Evolutionary conservation across 805 yeast genomes (phyloP), one percentile per base, ranked within the genome.

Genomic region (Yamadazyma scolyti): DNA sequence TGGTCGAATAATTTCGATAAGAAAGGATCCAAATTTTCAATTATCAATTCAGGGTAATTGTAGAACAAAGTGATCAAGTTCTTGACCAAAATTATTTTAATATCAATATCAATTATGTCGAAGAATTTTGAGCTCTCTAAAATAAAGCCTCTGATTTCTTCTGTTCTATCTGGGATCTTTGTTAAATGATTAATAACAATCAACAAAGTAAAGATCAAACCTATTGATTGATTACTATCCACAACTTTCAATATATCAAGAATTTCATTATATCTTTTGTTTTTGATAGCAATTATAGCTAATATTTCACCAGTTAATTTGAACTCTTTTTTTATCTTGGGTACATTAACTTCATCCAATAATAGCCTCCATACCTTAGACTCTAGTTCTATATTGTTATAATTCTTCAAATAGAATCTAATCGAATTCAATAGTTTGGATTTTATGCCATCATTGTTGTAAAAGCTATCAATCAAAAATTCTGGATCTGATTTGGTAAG

Each of bases 1-100:
- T 82, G 86, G 4, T 55, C 58, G 42, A 71, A 71, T 3, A 83
- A 57, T 0, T 52, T 47, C 0, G 83, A 77, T 23, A 82, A 54
- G n/a, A 41, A 23, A 4, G 9, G 6, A 6, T 21, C n/a, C 10
- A 30, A 18, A 10, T 33, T 24, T 76, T 18, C 10, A 15, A 34
- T 31, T 13, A 34, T 36, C 5, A 32, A n/a, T 9, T 20, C 16
- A 4, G 39, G 39, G 19, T 21, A 21, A n/a, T 29, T 33, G 24
- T 38, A 33, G 25, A 38, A 33, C 21, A 38, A 31, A 23, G 27
- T 36, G 25, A 38, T 41, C 5, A 36, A 33, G 20, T 37, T 41
- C 28, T 41, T 41, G 16, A 38, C 29, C 9, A 33, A 27, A 16
- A 41, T 25, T 20, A 41, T 46, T 38, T 80, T 77, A 30, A 79